Base-by-base conservation (phyloP, 148 eudicot species). In the Cornus florida region DNA sequence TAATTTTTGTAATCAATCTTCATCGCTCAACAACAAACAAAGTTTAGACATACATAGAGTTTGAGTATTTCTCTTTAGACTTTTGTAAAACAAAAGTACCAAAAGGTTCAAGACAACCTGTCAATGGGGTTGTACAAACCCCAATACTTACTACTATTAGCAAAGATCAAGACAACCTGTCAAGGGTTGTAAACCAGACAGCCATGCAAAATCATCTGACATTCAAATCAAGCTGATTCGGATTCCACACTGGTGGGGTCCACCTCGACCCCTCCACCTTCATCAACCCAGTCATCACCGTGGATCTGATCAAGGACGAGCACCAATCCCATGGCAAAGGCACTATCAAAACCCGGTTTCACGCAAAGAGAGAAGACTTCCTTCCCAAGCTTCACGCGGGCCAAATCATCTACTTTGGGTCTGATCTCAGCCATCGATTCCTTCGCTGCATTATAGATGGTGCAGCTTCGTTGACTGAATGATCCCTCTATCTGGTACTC, bases 281-380 rank as follows among this genome's bases (percentile, higher is more conserved):
- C 84, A 72, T 33, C 35, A 33, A 3, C 35, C 35, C 2, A 33
- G 3, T 76, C 86, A 41, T 80, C 81, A 10, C 85, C 86, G 56
- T 80, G 32, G 43, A 92, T 92, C 74, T 91, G 94, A 71, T 92
- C 94, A 35, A 92, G 86, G 2, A 91, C 91, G 1, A 92, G 85
- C 12, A 92, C 89, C 9, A 92, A 84, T 14, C 94, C 92, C 97
- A 92, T 92, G 2, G 91, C 94, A 19, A 92, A 91, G 10, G 97
- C 91, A 3, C 85, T 82, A 46, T 92, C 97, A 48, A 91, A 91
- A 0, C 97, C 97, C 1, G 97, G 88, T 67, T 89, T 91, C 10
- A 92, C 19, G 0, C 73, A 73, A 0, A 91, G 77, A 1, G 84
- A 78, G 73, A 91, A 92, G 0, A 89, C 97, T 33, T 92, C 97